phyloP scores from a whole-genome alignment of 2,329 filamentous ascomycete species.

The Mycosphaerella sp. region DNA sequence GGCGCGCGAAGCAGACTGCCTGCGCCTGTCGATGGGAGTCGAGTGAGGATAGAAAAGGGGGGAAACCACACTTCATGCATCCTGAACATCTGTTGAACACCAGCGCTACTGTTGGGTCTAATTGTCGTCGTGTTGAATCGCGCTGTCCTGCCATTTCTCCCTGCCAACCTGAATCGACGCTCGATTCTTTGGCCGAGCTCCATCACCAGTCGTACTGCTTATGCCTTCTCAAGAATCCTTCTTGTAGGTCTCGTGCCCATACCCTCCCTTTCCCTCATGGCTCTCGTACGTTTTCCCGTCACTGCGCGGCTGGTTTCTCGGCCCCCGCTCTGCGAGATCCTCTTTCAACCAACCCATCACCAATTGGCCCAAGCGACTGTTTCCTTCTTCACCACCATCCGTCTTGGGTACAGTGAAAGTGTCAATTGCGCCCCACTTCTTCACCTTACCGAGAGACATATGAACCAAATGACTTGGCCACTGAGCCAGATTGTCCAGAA shows the following conservation, averaged over 20 bases:
- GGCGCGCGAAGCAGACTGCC: no score
- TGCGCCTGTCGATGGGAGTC: no score
- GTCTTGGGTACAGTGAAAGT: constrained; percentile 57
- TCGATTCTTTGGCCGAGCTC: no score
- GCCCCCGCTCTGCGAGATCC: constrained; percentile 72
- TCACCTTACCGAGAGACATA: constrained; percentile 83
- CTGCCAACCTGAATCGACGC: no score
- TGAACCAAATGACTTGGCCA: constrained; percentile 97
- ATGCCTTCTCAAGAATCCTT: neutral
- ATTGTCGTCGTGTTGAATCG: no score
- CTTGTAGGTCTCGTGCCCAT: constrained; percentile 51
- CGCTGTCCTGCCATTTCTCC: no score
- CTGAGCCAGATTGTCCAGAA: constrained; percentile 84
- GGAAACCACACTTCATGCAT: no score
- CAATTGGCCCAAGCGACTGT: constrained; percentile 78
- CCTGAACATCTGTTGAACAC: no score
- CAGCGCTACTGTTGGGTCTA: no score
- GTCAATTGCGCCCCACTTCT: constrained; percentile 74
- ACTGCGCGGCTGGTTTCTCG: constrained; percentile 55
- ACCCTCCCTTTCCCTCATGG: constrained; percentile 56
- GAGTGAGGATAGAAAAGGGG: no score
- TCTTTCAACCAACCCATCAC: constrained; percentile 81
- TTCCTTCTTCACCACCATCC: constrained; percentile 52
- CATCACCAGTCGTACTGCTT: no score
- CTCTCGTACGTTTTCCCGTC: constrained; percentile 61